These are phyloP conservation scores for Tylopilus rubrobrunneus DNA, from an alignment of 768 basidiomycete species.

Conservation along the genomic window DNA sequence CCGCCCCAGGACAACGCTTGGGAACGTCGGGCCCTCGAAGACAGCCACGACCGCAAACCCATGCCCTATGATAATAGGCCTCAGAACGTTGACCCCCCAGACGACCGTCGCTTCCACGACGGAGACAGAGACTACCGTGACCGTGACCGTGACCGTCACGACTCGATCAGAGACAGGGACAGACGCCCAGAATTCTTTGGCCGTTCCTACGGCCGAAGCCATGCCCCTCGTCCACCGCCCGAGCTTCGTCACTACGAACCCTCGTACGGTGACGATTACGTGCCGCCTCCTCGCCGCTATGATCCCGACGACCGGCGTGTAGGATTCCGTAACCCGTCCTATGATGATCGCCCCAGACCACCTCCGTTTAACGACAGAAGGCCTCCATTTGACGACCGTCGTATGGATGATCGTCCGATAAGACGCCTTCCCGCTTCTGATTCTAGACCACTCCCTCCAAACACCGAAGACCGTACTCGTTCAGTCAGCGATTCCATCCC, in stretches of 20 bases:
- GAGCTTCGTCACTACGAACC: conserved; percentile 49
- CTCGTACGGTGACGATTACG: conserved; percentile 34
- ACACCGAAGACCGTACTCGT: conserved; percentile 21
- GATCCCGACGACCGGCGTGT: conserved; percentile 29
- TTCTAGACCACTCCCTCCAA: conserved; percentile 10
- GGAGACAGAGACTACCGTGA: conserved; percentile 29
- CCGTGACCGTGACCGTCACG: conserved; percentile 33
- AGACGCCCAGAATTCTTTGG: conserved; percentile 36
- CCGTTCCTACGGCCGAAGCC: conserved; percentile 38
- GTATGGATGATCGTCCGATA: conserved; percentile 31
- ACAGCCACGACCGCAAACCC: conserved; percentile 20
- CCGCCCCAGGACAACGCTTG: conserved; percentile 26
- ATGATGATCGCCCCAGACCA: conserved; percentile 24
- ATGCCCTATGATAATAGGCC: conserved; percentile 9
- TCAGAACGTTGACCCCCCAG: conserved; percentile 15
- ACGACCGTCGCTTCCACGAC: conserved; percentile 32
- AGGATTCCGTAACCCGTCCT: conserved; percentile 13
- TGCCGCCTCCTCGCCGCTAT: conserved; percentile 33
- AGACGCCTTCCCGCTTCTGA: conserved; percentile 26
- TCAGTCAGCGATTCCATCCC: conserved; percentile 18
- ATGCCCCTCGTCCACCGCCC: conserved; percentile 40
- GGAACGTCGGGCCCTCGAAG: conserved; percentile 28
- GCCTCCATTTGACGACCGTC: conserved; percentile 29
- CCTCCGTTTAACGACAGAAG: conserved; percentile 31
- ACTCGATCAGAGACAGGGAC: conserved; percentile 28